A percentile compares a stretch with the other conserved stretches of the same genome.
Conservation (phyloP, 352 stramenopile species). For the Pythium insidiosum region DNA sequence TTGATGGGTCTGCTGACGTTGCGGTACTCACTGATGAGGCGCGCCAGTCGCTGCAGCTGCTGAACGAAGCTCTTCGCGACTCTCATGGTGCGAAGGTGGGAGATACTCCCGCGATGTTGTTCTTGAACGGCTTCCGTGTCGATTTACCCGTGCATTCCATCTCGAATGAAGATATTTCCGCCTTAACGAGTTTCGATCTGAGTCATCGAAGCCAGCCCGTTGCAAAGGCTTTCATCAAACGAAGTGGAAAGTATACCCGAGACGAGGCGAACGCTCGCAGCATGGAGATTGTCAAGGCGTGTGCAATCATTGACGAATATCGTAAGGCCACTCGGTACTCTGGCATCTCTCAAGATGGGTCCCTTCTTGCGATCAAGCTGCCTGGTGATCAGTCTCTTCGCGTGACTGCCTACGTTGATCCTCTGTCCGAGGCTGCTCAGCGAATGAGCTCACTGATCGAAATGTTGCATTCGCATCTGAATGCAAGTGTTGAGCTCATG, state of each 20-base stretch:
- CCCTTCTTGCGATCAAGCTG: slow-evolving; percentile 27
- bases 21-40: too few relatives aligned
- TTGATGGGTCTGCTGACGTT: too few relatives aligned
- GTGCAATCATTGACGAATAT: slow-evolving; percentile 74
- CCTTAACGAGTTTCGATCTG: slow-evolving; percentile 60
- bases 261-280: slow-evolving; percentile 53
- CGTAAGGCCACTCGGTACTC: slow-evolving; percentile 34
- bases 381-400: slow-evolving; percentile 40
- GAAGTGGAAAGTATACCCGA: slow-evolving; percentile 29
- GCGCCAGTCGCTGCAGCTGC: too few relatives aligned
- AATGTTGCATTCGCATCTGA: slow-evolving; percentile 68
- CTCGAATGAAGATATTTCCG: slow-evolving; percentile 48
- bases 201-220: slow-evolving; percentile 64
- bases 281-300: slow-evolving; percentile 66
- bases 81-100: slow-evolving; percentile 17
- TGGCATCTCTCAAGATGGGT: slow-evolving; percentile 23
- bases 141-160: slow-evolving; percentile 43
- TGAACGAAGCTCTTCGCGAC: slow-evolving; percentile 34
- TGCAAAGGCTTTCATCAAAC: slow-evolving; percentile 63
- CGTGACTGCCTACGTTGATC: slow-evolving; percentile 85
- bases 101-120: slow-evolving; percentile 31
- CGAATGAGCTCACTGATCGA: slow-evolving; percentile 81
- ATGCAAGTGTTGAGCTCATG: slow-evolving; percentile 62
- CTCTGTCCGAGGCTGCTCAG: slow-evolving; percentile 85
- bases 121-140: slow-evolving; percentile 65